Percentiles rank a stretch among this genome's conserved stretches.
Conservation (phyloP, 78 protist genomes). For the Ministeria vibrans region DNA sequence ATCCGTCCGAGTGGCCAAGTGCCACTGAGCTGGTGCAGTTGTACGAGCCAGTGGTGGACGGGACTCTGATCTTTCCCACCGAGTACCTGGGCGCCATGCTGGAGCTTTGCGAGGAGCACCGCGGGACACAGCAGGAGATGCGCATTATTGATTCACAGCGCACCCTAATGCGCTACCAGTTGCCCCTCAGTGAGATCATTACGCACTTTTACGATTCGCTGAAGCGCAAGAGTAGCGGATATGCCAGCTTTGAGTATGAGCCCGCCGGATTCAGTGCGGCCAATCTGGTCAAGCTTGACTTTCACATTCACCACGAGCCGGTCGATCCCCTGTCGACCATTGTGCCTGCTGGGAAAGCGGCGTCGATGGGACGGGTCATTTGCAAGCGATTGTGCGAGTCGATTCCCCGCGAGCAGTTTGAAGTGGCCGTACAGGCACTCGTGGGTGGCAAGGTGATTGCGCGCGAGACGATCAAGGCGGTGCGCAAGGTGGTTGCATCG, state of each 20-base stretch:
- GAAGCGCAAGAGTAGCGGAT: slow-evolving; percentile 51
- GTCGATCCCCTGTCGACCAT: slow-evolving; percentile 69
- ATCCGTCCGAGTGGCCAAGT: neutral
- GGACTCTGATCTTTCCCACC: slow-evolving; percentile 41
- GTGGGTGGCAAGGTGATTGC: slow-evolving; percentile 59
- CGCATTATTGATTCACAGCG: neutral
- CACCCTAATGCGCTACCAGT: slow-evolving; percentile 10
- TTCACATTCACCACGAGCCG: slow-evolving; percentile 57
- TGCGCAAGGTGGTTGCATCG: slow-evolving; percentile 80
- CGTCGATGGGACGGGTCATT: neutral
- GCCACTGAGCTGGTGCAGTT: neutral
- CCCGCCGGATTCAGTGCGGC: slow-evolving; percentile 45
- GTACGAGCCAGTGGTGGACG: slow-evolving; percentile 61
- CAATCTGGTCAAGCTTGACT: slow-evolving; percentile 35
- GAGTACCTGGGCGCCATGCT: slow-evolving; percentile 57
- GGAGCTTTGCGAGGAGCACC: slow-evolving; percentile 34
- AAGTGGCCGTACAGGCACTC: slow-evolving; percentile 63
- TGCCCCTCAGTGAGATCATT: slow-evolving; percentile 75
- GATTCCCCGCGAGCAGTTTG: slow-evolving; percentile 34
- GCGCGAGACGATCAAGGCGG: slow-evolving; percentile 58
- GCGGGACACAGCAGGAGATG: slow-evolving; percentile 18
- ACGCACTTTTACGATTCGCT: slow-evolving; percentile 63
- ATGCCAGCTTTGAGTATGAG: slow-evolving; percentile 77
- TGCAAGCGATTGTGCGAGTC: slow-evolving; percentile 5
- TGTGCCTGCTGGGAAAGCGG: slow-evolving; percentile 13